These are phyloP conservation scores for Hericium erinaceus DNA, from an alignment of 768 basidiomycete genomes.

Conservation along the genomic window DNA sequence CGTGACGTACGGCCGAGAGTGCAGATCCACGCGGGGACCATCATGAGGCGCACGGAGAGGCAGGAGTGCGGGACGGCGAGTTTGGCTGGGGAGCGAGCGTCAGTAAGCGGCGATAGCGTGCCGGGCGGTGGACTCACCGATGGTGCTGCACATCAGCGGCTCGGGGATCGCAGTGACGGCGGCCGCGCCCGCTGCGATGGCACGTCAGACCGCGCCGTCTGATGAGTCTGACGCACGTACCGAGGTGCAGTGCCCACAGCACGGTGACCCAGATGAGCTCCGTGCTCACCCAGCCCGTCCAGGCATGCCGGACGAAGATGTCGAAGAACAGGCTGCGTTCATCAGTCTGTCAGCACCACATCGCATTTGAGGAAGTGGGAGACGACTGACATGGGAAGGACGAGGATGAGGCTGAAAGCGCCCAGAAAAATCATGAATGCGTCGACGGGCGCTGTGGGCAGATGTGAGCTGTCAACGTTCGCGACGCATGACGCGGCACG, in stretches of 20 bases:
- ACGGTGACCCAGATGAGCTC: constrained; percentile 11
- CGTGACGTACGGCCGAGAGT: constrained; percentile 8
- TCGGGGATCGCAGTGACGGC: constrained; percentile 6
- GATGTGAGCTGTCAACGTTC: too few relatives aligned
- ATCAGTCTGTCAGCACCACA: not conserved
- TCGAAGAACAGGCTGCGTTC: constrained; percentile 6
- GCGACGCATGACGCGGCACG: too few relatives aligned
- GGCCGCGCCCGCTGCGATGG: constrained; percentile 5
- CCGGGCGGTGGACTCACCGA: not conserved
- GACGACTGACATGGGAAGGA: constrained; percentile 6
- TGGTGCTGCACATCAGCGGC: constrained; percentile 7
- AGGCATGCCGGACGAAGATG: not conserved
- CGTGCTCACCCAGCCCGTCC: constrained; percentile 8
- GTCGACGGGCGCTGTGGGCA: constrained; percentile 2
- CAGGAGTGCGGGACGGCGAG: constrained; percentile 3
- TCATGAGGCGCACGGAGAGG: constrained; percentile 5
- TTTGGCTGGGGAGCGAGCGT: constrained; percentile 1
- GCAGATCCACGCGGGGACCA: constrained; percentile 13
- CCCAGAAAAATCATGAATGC: constrained; percentile 14
- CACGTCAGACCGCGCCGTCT: too few relatives aligned
- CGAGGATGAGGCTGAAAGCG: constrained; percentile 10
- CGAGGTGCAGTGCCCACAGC: constrained; percentile 8
- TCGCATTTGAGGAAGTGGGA: not conserved
- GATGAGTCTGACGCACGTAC: not conserved
- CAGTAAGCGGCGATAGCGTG: not conserved